Evolutionary conservation across 805 yeast species (phyloP).

Genomic region (Yamadazyma sp.): DNA sequence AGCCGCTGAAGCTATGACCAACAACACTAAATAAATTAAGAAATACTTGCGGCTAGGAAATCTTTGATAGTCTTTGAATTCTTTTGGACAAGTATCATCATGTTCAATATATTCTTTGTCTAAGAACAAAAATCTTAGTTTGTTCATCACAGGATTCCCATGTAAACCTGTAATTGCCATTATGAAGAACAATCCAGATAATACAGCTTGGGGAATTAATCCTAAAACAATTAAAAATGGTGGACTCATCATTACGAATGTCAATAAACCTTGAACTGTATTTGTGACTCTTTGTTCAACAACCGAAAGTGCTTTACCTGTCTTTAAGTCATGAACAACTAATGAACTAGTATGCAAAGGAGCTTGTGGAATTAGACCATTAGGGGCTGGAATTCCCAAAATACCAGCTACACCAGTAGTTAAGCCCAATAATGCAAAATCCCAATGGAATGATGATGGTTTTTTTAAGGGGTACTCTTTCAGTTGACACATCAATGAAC

Average conservation of each 20-base stretch:
- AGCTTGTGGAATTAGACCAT: slow-evolving; percentile 96
- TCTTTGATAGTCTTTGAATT: slow-evolving; percentile 26
- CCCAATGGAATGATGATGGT: slow-evolving; percentile 93
- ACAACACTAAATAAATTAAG: slow-evolving; percentile 52
- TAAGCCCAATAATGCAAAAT: slow-evolving; percentile 76
- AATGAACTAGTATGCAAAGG: slow-evolving; percentile 86
- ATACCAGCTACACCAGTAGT: slow-evolving; percentile 87
- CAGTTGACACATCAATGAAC: slow-evolving; percentile 89
- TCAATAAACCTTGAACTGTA: slow-evolving; percentile 77
- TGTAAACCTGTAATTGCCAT: slow-evolving; percentile 86
- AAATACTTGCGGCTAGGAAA: slow-evolving; percentile 45
- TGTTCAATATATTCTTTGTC: slow-evolving; percentile 44
- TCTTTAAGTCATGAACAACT: slow-evolving; percentile 47
- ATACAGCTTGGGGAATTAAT: slow-evolving; percentile 85
- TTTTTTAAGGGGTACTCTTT: slow-evolving; percentile 76
- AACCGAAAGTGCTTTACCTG: slow-evolving; percentile 47
- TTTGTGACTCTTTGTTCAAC: slow-evolving; percentile 91
- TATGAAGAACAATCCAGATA: slow-evolving; percentile 88
- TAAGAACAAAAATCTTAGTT: slow-evolving; percentile 59
- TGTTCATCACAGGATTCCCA: slow-evolving; percentile 59
- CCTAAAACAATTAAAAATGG: slow-evolving; percentile 82
- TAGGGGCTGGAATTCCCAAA: slow-evolving; percentile 92
- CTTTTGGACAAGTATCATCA: slow-evolving; percentile 36
- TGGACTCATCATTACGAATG: slow-evolving; percentile 83
- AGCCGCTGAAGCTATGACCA: slow-evolving; percentile 65